These are phyloP conservation scores for Apostasia ramifera DNA, from an alignment of 106 monocot genomes.

Conservation along the genomic window DNA sequence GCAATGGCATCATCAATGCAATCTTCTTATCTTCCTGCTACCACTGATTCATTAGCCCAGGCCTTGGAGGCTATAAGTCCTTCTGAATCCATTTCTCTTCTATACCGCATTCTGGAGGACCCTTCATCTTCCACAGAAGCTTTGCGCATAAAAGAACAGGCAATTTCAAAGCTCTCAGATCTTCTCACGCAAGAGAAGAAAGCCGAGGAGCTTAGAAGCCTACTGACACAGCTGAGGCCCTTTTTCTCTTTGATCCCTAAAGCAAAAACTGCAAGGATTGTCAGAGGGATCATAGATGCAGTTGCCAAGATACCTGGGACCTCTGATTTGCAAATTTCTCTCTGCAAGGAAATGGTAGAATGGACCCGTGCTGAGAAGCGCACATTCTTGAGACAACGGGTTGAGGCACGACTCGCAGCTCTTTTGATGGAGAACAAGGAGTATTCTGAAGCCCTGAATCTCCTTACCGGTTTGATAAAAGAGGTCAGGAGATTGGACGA, in stretches of 20 bases:
- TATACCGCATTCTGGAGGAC: conserved; percentile 65
- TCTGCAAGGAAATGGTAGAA: conserved; percentile 84
- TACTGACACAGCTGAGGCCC: conserved; percentile 69
- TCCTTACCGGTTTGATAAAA: conserved; percentile 72
- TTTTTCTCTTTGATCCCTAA: conserved; percentile 77
- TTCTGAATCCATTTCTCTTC: conserved; percentile 58
- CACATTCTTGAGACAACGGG: conserved; percentile 82
- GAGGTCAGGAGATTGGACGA: conserved; percentile 93
- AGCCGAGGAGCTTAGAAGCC: conserved; percentile 64
- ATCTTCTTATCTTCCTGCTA: conserved; percentile 68
- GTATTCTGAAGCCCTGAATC: conserved; percentile 68
- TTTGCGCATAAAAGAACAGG: conserved; percentile 77
- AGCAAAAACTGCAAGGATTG: conserved; percentile 89
- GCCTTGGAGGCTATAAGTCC: conserved; percentile 66
- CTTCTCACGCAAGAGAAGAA: conserved; percentile 70
- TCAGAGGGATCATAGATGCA: conserved; percentile 70
- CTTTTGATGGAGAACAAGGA: conserved; percentile 80
- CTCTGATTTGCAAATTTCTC: conserved; percentile 69
- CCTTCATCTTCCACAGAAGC: conserved; percentile 74
- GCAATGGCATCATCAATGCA: conserved; percentile 47
- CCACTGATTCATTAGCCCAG: conserved; percentile 66
- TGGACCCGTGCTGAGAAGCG: conserved; percentile 90
- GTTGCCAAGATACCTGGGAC: conserved; percentile 79
- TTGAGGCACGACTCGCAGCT: conserved; percentile 82
- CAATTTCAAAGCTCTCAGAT: conserved; percentile 62